Evolutionary conservation across 148 eudicot species (phyloP).

Genomic region (Beta vulgaris): DNA sequence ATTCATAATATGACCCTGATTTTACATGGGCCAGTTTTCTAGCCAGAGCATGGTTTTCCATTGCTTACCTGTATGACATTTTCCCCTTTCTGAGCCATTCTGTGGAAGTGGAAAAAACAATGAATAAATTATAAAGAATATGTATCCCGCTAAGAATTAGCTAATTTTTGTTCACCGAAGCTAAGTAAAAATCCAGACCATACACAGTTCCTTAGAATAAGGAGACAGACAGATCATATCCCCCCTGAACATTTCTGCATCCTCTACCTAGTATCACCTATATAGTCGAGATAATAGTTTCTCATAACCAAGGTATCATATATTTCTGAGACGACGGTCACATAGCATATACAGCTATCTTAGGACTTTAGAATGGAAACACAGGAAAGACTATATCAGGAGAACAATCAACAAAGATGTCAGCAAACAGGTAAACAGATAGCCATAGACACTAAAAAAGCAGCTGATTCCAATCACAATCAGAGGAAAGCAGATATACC

Average conservation of each 20-base stretch:
- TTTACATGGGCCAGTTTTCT: constrained; percentile 20
- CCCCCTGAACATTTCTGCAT: neutral
- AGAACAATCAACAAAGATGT: neutral
- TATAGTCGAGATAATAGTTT: neutral
- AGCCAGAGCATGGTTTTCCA: constrained; percentile 17
- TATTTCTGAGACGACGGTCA: neutral
- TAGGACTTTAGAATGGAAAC: neutral
- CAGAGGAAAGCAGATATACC: constrained; percentile 38
- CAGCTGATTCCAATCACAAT: constrained; percentile 3
- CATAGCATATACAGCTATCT: neutral
- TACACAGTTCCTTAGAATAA: neutral
- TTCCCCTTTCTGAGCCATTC: constrained; percentile 25
- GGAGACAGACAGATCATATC: neutral
- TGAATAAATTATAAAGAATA: neutral
- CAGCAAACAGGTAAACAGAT: neutral
- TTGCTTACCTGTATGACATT: constrained; percentile 21
- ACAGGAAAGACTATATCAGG: neutral
- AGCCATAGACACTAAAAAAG: neutral
- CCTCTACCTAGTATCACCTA: neutral
- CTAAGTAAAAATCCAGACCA: neutral
- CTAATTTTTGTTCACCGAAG: neutral
- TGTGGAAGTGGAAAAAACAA: constrained; percentile 11
- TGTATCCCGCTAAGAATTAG: neutral
- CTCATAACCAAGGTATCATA: neutral
- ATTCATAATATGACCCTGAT: constrained; percentile 22